Percentiles rank a stretch among this genome's conserved stretches.
These are phyloP conservation scores for Rusavskia elegans DNA, from an alignment of 495 filamentous ascomycete genomes.

Conservation along the genomic window DNA sequence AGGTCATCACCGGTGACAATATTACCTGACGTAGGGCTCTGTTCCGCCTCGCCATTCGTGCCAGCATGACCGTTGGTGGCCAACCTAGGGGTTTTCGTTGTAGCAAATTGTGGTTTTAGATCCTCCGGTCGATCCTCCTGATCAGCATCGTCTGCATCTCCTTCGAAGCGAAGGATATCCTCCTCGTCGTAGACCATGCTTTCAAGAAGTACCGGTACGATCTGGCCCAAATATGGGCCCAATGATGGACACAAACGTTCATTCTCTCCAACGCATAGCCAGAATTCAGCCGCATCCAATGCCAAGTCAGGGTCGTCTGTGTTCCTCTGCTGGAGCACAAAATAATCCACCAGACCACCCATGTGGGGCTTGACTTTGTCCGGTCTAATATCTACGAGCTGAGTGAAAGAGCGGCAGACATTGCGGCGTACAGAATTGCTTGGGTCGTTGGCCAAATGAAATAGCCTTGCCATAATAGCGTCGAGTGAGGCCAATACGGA, in stretches of 20 bases:
- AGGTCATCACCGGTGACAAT: constrained; percentile 47
- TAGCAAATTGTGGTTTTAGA: constrained; percentile 85
- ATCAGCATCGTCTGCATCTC: constrained; percentile 77
- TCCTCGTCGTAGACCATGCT: constrained; percentile 97
- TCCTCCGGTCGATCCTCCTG: constrained; percentile 81
- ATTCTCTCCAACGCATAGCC: constrained; percentile 86
- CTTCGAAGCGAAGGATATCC: constrained; percentile 70
- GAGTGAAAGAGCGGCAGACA: constrained; percentile 85
- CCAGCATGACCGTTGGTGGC: constrained; percentile 36
- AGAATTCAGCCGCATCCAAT: constrained; percentile 93
- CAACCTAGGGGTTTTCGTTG: constrained; percentile 40
- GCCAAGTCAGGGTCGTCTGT: constrained; percentile 78
- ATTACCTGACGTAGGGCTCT: constrained; percentile 10
- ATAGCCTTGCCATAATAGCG: constrained; percentile 62
- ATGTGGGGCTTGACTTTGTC: constrained; percentile 85
- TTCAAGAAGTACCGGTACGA: constrained; percentile 79
- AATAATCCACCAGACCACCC: constrained; percentile 79
- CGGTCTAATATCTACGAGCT: constrained; percentile 77
- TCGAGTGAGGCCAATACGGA: constrained; percentile 64
- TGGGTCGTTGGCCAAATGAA: constrained; percentile 59
- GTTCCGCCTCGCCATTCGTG: constrained; percentile 19
- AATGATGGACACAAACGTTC: constrained; percentile 55
- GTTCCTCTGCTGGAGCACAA: constrained; percentile 73
- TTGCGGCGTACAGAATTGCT: constrained; percentile 70
- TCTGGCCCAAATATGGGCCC: constrained; percentile 61